Conservation (phyloP, 2,329 filamentous ascomycete species). For the Pseudopithomyces chartarum region DNA sequence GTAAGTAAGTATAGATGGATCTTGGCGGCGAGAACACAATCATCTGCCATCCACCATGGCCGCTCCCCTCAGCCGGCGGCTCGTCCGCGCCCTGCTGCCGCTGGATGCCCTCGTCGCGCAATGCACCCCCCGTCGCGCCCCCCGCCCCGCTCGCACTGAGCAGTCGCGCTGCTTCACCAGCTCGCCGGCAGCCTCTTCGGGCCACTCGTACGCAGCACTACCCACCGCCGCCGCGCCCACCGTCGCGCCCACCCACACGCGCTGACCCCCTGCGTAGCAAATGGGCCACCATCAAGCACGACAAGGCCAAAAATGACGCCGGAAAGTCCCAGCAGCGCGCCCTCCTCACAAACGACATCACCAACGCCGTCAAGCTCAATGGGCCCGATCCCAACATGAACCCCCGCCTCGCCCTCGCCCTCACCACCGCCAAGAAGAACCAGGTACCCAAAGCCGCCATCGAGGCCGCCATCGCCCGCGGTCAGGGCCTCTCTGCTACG, state of each 20-base stretch:
- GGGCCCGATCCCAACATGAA: conserved; percentile 77
- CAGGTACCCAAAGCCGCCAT: conserved; percentile 84
- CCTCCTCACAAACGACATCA: conserved; percentile 72
- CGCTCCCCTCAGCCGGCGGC: conserved; percentile 26
- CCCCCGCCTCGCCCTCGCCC: conserved; percentile 72
- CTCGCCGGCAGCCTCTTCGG: conserved; percentile 34
- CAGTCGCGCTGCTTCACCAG: conserved; percentile 34
- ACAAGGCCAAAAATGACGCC: conserved; percentile 84
- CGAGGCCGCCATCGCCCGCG: conserved; percentile 83
- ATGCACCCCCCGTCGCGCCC: conserved; percentile 26
- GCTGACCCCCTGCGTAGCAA: conserved; percentile 60
- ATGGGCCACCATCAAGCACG: conserved; percentile 96
- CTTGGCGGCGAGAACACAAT: background rate
- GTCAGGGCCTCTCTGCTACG: conserved; percentile 78
- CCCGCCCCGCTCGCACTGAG: conserved; percentile 16
- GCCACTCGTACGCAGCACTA: conserved; percentile 36
- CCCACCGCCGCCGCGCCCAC: no score
- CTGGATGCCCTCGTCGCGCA: conserved; percentile 11
- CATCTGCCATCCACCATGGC: conserved; percentile 22
- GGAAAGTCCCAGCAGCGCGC: conserved; percentile 76
- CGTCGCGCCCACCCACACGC: background rate
- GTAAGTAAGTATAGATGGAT: no score
- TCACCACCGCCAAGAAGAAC: conserved; percentile 80
- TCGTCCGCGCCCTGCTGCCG: conserved; percentile 17
- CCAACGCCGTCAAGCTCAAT: conserved; percentile 75